These are phyloP conservation scores for Aspergillus steynii DNA, from an alignment of 495 filamentous ascomycete species.

Conservation along the genomic window DNA sequence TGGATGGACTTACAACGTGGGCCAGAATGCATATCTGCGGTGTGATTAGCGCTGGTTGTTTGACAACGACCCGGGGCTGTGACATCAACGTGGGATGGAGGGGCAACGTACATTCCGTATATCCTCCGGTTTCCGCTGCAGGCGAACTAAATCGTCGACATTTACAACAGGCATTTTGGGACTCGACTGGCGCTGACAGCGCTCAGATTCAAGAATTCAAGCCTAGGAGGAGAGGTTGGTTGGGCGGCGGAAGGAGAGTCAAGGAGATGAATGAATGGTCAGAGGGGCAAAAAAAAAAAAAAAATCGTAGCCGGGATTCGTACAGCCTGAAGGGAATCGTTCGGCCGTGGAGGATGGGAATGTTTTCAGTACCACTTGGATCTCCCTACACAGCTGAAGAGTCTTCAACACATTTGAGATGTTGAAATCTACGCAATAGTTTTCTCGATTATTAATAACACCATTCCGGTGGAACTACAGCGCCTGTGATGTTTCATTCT, in stretches of 20 bases:
- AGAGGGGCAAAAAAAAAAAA: not conserved
- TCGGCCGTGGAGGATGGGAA: not conserved
- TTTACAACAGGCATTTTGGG: slow-evolving; percentile 82
- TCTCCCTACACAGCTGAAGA: not conserved
- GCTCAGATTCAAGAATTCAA: slow-evolving; percentile 13
- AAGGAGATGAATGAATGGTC: not conserved
- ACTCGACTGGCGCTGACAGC: slow-evolving; percentile 17
- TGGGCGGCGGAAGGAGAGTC: not conserved
- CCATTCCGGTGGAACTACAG: not conserved
- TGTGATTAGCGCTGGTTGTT: slow-evolving; percentile 28
- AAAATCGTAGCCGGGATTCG: not conserved
- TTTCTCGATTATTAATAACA: not conserved
- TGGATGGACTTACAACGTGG: slow-evolving; percentile 72
- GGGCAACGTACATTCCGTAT: slow-evolving; percentile 77
- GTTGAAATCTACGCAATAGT: not conserved
- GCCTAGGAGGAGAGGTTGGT: slow-evolving; percentile 3
- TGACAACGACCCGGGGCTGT: slow-evolving; percentile 36
- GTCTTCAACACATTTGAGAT: too few species aligned
- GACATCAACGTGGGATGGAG: slow-evolving; percentile 37
- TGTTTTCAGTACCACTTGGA: not conserved
- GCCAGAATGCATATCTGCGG: slow-evolving; percentile 93
- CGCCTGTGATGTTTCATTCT: not conserved
- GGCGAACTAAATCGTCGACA: slow-evolving; percentile 78
- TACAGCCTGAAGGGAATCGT: not conserved
- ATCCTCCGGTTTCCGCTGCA: slow-evolving; percentile 81